Evolutionary conservation across 495 filamentous ascomycete species (phyloP), one percentile per base, ranked within the genome.

Genomic region (Aspergillus hancockii): DNA sequence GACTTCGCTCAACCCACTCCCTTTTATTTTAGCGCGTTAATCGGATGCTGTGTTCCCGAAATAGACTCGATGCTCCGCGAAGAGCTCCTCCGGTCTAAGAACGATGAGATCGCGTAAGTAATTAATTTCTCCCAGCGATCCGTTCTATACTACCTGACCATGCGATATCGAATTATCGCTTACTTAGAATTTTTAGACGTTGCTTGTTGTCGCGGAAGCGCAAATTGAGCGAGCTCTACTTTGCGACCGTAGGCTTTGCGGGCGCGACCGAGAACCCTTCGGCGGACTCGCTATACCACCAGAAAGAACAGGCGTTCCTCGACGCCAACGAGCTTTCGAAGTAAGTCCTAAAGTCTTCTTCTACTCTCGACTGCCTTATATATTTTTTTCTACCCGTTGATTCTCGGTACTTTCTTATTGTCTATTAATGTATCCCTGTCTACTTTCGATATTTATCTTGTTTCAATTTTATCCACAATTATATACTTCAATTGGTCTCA

Each of bases 201-300:
- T 88, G 87, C 82, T 81, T 85, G 78, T 75, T 73, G 76, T 88
- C 88, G 77, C 88, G 90, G 68, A 90, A 92, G 81, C 86, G 88
- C 71, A 93, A 93, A 76, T 78, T 96, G 68, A 86, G 84, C 65
- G 88, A 91, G 77, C 83, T 96, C 65, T 93, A 87, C 78, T 76
- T 74, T 74, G 76, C 78, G 69, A 82, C 80, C 68, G 75, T 81
- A 63, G 71, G 71, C 57, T 72, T 74, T 63, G 70, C 71, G 66
- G 74, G 74, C 74, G 75, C 75, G 71, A 76, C 76, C 70, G 85
- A 85, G 62, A 71, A 74, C 71, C 74, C 76, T 58, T 62, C 79
- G 49, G 75, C 75, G 66, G 84, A 89, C 65, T 74, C 79, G 59
- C 80, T 79, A 59, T 75, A 75, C 67, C 69, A 76, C 54, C 66